Percentiles rank a stretch among this genome's conserved stretches.
These are phyloP conservation scores for Blastobotrys indianensis DNA, from an alignment of 1,139 yeast species.

Conservation along the genomic window DNA sequence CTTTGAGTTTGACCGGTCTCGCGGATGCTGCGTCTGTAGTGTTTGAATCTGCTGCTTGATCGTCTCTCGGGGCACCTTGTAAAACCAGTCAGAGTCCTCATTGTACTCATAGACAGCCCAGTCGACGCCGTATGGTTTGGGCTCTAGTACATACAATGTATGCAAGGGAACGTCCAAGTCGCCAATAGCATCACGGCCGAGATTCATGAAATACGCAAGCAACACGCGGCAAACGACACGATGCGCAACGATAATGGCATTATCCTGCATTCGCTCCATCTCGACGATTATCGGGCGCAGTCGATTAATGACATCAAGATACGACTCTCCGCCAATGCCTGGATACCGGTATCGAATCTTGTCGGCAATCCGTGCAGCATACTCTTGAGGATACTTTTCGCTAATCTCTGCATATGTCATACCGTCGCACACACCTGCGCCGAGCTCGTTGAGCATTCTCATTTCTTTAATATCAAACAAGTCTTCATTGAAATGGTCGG, in stretches of 20 bases:
- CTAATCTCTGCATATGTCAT: slow-evolving; percentile 84
- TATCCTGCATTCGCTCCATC: slow-evolving; percentile 86
- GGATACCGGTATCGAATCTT: slow-evolving; percentile 86
- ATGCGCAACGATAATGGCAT: slow-evolving; percentile 76
- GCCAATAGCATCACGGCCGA: slow-evolving; percentile 76
- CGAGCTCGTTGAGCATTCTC: slow-evolving; percentile 89
- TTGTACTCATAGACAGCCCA: slow-evolving; percentile 86
- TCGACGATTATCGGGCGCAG: slow-evolving; percentile 87
- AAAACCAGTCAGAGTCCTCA: slow-evolving; percentile 73
- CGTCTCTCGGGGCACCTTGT: slow-evolving; percentile 45
- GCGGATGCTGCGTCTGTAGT: slow-evolving; percentile 11
- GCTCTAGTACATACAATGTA: slow-evolving; percentile 81
- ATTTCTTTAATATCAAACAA: slow-evolving; percentile 74
- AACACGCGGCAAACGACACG: slow-evolving; percentile 85
- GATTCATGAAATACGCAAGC: slow-evolving; percentile 81
- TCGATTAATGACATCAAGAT: slow-evolving; percentile 85
- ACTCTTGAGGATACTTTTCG: slow-evolving; percentile 66
- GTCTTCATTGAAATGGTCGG: slow-evolving; percentile 63
- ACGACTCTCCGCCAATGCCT: slow-evolving; percentile 96
- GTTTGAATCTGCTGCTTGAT: slow-evolving; percentile 20
- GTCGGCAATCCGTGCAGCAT: slow-evolving; percentile 63
- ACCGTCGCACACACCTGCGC: slow-evolving; percentile 90
- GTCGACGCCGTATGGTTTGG: slow-evolving; percentile 91
- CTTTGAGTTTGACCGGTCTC: slow-evolving; percentile 12
- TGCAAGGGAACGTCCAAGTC: slow-evolving; percentile 91